A percentile compares a stretch with the other conserved stretches of the same genome.
Conservation (phyloP, 345 rosid genomes). For the Camelina neglecta region DNA sequence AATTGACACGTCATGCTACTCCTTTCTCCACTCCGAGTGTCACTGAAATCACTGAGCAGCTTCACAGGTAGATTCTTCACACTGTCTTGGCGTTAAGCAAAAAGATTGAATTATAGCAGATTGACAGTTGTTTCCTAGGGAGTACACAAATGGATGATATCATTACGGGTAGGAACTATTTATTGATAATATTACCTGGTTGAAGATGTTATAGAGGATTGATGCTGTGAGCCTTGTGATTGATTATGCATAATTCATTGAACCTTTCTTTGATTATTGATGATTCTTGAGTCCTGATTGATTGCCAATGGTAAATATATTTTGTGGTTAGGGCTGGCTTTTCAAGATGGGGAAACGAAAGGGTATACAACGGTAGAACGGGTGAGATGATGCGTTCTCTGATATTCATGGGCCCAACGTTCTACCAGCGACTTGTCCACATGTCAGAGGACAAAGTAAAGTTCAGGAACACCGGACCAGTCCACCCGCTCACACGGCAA, state of each 20-base stretch:
- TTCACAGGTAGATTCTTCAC: slow-evolving; percentile 64
- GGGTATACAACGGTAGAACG: slow-evolving; percentile 77
- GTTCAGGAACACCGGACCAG: slow-evolving; percentile 96
- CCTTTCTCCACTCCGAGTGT: slow-evolving; percentile 84
- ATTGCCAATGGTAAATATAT: not conserved
- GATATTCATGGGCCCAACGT: slow-evolving; percentile 87
- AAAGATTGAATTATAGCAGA: not conserved
- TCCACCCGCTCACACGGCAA: slow-evolving; percentile 90
- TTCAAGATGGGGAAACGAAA: slow-evolving; percentile 85
- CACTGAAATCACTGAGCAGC: slow-evolving; percentile 78
- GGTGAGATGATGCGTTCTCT: slow-evolving; percentile 76
- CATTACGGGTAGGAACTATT: not conserved
- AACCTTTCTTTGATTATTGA: not conserved
- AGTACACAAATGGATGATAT: not conserved
- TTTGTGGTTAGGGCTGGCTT: slow-evolving; percentile 73
- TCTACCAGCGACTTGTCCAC: slow-evolving; percentile 86
- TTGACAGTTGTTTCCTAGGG: slow-evolving; percentile 11
- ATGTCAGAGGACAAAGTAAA: slow-evolving; percentile 94
- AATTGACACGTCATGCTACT: slow-evolving; percentile 68
- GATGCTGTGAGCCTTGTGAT: slow-evolving; percentile 15
- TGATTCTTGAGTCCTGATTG: not conserved
- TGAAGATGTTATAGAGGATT: slow-evolving; percentile 13
- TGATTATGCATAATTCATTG: not conserved
- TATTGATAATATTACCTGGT: slow-evolving; percentile 3
- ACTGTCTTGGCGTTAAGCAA: not conserved